Evolutionary conservation across 768 basidiomycete species (phyloP).

Genomic region (Tulasnella sp.): DNA sequence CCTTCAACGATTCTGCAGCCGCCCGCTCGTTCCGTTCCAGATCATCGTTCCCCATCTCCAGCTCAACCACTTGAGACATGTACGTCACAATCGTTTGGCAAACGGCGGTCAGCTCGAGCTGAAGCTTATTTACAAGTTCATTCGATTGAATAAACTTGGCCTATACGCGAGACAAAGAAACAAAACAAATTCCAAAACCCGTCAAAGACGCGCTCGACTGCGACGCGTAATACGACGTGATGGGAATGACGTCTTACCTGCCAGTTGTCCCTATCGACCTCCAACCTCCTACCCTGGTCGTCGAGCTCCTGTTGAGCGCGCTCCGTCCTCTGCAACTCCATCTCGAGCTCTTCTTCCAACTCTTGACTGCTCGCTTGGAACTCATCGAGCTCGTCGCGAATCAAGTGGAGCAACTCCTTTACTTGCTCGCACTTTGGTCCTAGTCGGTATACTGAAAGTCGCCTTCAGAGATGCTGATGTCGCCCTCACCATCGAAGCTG

Average conservation of each 20-base stretch:
- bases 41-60: conserved; percentile 48
- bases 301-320: conserved; percentile 33
- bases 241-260: conserved; percentile 34
- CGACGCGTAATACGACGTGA: not conserved
- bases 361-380: conserved; percentile 37
- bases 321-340: conserved; percentile 40
- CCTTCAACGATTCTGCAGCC: conserved; percentile 32
- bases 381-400: conserved; percentile 34
- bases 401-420: conserved; percentile 32
- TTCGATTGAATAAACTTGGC: conserved; percentile 35
- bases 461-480: not conserved
- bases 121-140: conserved; percentile 40
- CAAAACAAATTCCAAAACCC: not conserved
- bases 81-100: conserved; percentile 29
- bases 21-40: conserved; percentile 45
- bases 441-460: conserved; percentile 28
- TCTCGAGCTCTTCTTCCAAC: conserved; percentile 42
- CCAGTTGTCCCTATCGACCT: conserved; percentile 36
- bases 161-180: not conserved
- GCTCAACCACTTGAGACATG: conserved; percentile 33
- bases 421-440: conserved; percentile 31
- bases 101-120: conserved; percentile 39
- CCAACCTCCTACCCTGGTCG: conserved; percentile 28
- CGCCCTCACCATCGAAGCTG: not conserved
- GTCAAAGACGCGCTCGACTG: not conserved